Conservation (phyloP, 345 rosid species). For the Nasturtium officinale region DNA sequence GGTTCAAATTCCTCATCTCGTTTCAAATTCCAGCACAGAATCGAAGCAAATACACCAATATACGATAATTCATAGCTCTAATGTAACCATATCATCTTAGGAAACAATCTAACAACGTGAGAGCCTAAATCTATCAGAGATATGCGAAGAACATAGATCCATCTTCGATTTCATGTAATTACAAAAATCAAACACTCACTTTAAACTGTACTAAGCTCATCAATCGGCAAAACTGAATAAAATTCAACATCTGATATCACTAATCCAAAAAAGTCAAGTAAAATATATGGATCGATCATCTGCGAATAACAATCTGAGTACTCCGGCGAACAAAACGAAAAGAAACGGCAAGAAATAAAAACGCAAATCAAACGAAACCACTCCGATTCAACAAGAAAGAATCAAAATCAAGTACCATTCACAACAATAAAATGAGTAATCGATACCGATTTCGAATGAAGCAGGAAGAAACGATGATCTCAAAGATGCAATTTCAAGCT, state of each 20-base stretch:
- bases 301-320: constrained; percentile 26
- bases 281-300: constrained; percentile 13
- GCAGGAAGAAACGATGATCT: background rate
- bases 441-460: constrained; percentile 11
- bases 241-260: background rate
- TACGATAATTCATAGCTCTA: constrained; percentile 17
- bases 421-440: background rate
- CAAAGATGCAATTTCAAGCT: constrained; percentile 34
- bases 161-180: constrained; percentile 6
- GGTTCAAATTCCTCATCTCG: background rate
- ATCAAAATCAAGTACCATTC: constrained; percentile 22
- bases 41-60: constrained; percentile 1
- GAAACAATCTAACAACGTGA: constrained; percentile 6
- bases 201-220: constrained; percentile 3
- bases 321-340: constrained; percentile 12
- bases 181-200: constrained; percentile 3
- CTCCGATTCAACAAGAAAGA: constrained; percentile 13
- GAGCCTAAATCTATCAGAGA: background rate
- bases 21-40: constrained; percentile 6
- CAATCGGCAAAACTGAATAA: background rate
- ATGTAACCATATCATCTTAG: constrained; percentile 1
- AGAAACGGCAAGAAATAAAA: background rate
- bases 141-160: constrained; percentile 23
- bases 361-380: constrained; percentile 14
- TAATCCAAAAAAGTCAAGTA: constrained; percentile 8